Conservation (phyloP, 1,139 yeast species). For the Saccharomycopsis phalli region DNA sequence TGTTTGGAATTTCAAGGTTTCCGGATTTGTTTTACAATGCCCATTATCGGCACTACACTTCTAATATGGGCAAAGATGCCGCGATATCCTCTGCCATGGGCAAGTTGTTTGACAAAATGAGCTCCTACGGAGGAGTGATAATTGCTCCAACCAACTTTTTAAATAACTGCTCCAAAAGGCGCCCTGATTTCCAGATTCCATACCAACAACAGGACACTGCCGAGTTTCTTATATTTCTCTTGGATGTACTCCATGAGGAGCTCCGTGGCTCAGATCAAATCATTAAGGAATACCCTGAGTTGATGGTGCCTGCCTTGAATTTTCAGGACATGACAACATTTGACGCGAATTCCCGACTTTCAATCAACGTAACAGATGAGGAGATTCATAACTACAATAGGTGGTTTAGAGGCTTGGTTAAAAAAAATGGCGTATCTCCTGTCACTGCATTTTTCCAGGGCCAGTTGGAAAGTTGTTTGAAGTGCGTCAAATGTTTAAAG, state of each 20-base stretch:
- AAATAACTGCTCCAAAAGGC: constrained; percentile 41
- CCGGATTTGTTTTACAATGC: constrained; percentile 34
- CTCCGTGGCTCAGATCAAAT: constrained; percentile 33
- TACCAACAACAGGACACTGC: constrained; percentile 74
- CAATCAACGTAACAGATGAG: constrained; percentile 28
- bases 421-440: constrained; percentile 57
- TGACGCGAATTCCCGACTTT: constrained; percentile 24
- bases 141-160: constrained; percentile 60
- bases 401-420: constrained; percentile 48
- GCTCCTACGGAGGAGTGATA: constrained; percentile 47
- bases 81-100: constrained; percentile 41
- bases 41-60: constrained; percentile 6
- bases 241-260: constrained; percentile 67
- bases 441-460: constrained; percentile 58
- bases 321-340: constrained; percentile 22
- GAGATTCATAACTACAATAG: constrained; percentile 38
- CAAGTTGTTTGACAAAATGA: constrained; percentile 38
- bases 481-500: constrained; percentile 56
- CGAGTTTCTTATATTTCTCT: constrained; percentile 56
- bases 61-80: constrained; percentile 22
- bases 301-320: constrained; percentile 28
- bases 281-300: constrained; percentile 30
- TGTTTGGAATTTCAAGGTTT: constrained; percentile 45
- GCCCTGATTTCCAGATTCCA: constrained; percentile 62
- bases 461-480: constrained; percentile 54